These are phyloP conservation scores for Pyrenula massariospora DNA, from an alignment of 495 filamentous ascomycete genomes.

Conservation along the genomic window DNA sequence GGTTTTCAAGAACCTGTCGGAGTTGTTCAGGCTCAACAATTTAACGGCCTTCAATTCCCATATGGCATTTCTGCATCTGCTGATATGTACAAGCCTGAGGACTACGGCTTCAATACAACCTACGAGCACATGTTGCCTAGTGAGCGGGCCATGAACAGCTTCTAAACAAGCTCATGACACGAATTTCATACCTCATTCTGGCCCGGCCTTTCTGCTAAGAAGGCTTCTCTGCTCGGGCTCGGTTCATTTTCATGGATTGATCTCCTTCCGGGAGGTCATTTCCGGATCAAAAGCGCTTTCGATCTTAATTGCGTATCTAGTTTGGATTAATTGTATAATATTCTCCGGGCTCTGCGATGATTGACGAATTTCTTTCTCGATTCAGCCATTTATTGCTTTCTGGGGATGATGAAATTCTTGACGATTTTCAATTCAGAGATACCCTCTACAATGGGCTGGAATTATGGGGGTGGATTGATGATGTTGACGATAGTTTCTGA, in stretches of 20 bases:
- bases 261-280: not conserved
- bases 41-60: not conserved
- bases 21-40: not conserved
- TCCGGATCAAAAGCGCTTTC: not conserved
- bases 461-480: not conserved
- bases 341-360: not conserved
- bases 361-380: not conserved
- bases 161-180: no score
- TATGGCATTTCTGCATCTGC: not conserved
- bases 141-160: not conserved
- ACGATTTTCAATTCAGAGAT: not conserved
- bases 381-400: no score
- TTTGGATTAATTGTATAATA: not conserved
- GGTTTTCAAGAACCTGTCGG: not conserved
- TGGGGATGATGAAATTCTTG: no score
- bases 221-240: no score
- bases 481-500: not conserved
- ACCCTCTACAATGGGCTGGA: not conserved
- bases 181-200: no score
- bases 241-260: not conserved
- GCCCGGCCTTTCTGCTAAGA: no score
- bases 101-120: not conserved
- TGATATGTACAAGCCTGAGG: not conserved
- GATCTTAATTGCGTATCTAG: no score
- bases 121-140: not conserved